Conservation (phyloP, 1,284 basidiomycete species). For the Stereum hirsutum region DNA sequence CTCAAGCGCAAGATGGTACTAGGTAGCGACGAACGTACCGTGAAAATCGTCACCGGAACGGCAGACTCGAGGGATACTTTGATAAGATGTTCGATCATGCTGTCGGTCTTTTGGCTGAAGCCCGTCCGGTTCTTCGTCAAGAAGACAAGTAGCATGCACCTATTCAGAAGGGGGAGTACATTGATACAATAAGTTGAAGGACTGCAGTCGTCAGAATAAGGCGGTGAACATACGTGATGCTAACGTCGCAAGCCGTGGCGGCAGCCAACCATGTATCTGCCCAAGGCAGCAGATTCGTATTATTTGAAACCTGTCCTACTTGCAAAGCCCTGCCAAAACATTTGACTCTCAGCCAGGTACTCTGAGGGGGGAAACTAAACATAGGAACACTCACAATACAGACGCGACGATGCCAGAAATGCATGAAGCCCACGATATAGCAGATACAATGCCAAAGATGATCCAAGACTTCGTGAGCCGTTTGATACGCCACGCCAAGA, state of each 20-base stretch:
- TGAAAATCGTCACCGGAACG: not conserved
- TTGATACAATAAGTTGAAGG: too few relatives aligned
- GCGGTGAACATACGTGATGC: not conserved
- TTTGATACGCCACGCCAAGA: not conserved
- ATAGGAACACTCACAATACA: too few relatives aligned
- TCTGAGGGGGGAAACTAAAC: not conserved
- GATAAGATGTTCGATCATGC: not conserved
- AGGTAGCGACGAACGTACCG: not conserved
- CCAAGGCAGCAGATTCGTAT: not conserved
- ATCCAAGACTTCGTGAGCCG: not conserved
- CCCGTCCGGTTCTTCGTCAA: not conserved
- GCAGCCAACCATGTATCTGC: not conserved
- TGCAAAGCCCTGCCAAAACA: not conserved
- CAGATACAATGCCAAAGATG: not conserved
- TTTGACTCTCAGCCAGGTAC: not conserved
- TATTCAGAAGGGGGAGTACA: not conserved
- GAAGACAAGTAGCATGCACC: not conserved
- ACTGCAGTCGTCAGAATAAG: too few relatives aligned
- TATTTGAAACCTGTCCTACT: not conserved
- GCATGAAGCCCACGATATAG: not conserved
- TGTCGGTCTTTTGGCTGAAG: not conserved
- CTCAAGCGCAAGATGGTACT: too few relatives aligned
- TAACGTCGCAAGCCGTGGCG: not conserved
- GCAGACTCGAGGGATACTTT: not conserved
- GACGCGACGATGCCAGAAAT: not conserved